Conservation (phyloP, 495 filamentous ascomycete genomes). For the Trichoderma parareesei region DNA sequence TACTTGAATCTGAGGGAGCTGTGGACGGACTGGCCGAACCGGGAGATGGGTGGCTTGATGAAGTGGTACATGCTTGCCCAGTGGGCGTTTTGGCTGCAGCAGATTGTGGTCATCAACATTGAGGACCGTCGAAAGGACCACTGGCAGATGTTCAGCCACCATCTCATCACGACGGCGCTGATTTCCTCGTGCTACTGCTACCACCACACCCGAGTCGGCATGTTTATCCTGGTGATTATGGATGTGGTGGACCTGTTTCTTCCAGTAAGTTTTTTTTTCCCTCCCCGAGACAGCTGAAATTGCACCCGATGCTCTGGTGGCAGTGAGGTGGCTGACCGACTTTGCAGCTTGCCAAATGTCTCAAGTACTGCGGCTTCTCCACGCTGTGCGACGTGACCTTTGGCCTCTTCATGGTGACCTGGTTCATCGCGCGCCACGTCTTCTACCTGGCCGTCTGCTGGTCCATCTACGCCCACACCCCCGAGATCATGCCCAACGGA, state of each 20-base stretch:
- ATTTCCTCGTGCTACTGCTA: slow-evolving; percentile 76
- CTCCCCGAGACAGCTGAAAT: background rate
- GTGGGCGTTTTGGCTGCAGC: slow-evolving; percentile 88
- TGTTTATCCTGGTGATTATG: slow-evolving; percentile 85
- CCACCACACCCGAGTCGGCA: slow-evolving; percentile 76
- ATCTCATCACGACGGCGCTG: slow-evolving; percentile 77
- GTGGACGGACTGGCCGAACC: slow-evolving; percentile 76
- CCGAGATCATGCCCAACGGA: slow-evolving; percentile 51
- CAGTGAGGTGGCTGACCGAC: background rate
- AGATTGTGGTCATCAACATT: slow-evolving; percentile 88
- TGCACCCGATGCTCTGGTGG: background rate
- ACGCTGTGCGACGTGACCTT: slow-evolving; percentile 76
- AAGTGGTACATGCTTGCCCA: slow-evolving; percentile 93
- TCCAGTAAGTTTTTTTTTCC: slow-evolving; percentile 54
- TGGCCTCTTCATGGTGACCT: slow-evolving; percentile 76
- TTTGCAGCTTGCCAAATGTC: slow-evolving; percentile 75
- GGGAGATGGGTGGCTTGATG: slow-evolving; percentile 59
- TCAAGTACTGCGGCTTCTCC: slow-evolving; percentile 78
- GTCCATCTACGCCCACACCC: slow-evolving; percentile 68
- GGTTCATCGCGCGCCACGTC: slow-evolving; percentile 78
- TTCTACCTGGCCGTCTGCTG: slow-evolving; percentile 70
- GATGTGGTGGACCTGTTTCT: slow-evolving; percentile 85
- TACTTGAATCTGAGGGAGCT: slow-evolving; percentile 69
- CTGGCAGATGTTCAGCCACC: slow-evolving; percentile 91
- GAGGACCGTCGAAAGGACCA: slow-evolving; percentile 92